A percentile compares a stretch with the other conserved stretches of the same genome.
Conservation (phyloP, 768 basidiomycete species). For the Boletus rex-veris region DNA sequence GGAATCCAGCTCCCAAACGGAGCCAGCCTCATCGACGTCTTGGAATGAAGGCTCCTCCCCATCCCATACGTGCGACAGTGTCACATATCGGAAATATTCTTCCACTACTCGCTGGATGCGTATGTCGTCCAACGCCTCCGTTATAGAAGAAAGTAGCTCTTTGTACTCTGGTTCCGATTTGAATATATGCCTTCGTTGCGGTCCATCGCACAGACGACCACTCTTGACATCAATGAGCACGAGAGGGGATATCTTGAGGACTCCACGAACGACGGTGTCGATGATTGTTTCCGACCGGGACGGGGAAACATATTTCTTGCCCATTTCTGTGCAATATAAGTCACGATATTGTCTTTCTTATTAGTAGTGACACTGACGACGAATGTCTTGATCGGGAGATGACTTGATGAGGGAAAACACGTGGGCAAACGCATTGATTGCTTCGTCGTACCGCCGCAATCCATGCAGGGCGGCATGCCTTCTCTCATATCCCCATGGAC, state of each 20-base stretch:
- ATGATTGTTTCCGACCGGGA: background rate
- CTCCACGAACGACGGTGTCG: background rate
- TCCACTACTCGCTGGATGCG: background rate
- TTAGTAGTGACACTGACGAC: background rate
- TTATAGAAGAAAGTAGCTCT: slow-evolving; percentile 9
- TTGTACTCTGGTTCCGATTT: background rate
- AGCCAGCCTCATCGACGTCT: slow-evolving; percentile 1
- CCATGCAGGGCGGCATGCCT: slow-evolving; percentile 1
- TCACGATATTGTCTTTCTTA: background rate
- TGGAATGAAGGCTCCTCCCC: slow-evolving; percentile 8
- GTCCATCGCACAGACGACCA: background rate
- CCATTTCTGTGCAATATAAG: background rate
- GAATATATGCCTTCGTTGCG: background rate
- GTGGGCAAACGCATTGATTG: background rate
- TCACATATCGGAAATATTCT: slow-evolving; percentile 10
- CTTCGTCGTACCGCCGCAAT: slow-evolving; percentile 1
- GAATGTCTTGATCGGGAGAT: background rate
- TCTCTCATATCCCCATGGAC: background rate
- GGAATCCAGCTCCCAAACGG: slow-evolving; percentile 5
- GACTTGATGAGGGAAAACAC: slow-evolving; percentile 2
- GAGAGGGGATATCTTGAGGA: background rate
- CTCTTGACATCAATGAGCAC: background rate
- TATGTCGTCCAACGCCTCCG: background rate
- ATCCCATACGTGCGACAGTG: slow-evolving; percentile 13
- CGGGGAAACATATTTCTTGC: background rate